These are phyloP conservation scores for Vigna angularis DNA, from an alignment of 306 rosid genomes.

Conservation along the genomic window DNA sequence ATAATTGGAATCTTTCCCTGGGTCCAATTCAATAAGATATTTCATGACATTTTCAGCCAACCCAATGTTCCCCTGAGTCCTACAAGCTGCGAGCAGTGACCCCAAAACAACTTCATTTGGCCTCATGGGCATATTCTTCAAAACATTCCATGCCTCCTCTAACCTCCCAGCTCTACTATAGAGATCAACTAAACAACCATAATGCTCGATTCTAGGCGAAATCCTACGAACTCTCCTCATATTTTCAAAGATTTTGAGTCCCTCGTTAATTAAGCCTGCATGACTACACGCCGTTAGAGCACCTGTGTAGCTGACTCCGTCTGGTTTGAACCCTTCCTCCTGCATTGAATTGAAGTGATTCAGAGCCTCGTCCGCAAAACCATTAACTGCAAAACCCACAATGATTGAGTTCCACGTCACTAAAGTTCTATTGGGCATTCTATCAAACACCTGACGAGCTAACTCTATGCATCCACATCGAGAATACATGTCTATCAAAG, in stretches of 20 bases:
- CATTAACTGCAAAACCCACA: slow-evolving; percentile 82
- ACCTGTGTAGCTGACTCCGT: slow-evolving; percentile 83
- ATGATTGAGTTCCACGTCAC: slow-evolving; percentile 94
- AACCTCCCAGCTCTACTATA: slow-evolving; percentile 87
- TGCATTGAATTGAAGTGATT: slow-evolving; percentile 67
- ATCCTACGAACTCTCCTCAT: slow-evolving; percentile 65
- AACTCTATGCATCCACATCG: slow-evolving; percentile 81
- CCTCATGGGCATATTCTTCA: slow-evolving; percentile 79
- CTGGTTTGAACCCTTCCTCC: slow-evolving; percentile 73
- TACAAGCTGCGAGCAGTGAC: slow-evolving; percentile 89
- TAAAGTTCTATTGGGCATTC: slow-evolving; percentile 58
- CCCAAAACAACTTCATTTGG: slow-evolving; percentile 91
- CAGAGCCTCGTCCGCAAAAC: slow-evolving; percentile 75
- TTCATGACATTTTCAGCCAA: slow-evolving; percentile 83
- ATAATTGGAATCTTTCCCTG: slow-evolving; percentile 75
- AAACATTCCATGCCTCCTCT: slow-evolving; percentile 68
- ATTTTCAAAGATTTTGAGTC: slow-evolving; percentile 63
- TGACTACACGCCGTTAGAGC: slow-evolving; percentile 90
- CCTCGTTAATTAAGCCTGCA: slow-evolving; percentile 75
- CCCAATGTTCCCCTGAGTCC: slow-evolving; percentile 66
- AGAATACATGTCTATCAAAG: slow-evolving; percentile 85
- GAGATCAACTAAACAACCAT: slow-evolving; percentile 88
- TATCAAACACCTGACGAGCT: slow-evolving; percentile 72
- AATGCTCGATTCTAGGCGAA: slow-evolving; percentile 77
- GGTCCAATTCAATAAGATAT: slow-evolving; percentile 60